Evolutionary conservation across 768 basidiomycete genomes (phyloP).

Genomic region (Auriscalpium vulgare): DNA sequence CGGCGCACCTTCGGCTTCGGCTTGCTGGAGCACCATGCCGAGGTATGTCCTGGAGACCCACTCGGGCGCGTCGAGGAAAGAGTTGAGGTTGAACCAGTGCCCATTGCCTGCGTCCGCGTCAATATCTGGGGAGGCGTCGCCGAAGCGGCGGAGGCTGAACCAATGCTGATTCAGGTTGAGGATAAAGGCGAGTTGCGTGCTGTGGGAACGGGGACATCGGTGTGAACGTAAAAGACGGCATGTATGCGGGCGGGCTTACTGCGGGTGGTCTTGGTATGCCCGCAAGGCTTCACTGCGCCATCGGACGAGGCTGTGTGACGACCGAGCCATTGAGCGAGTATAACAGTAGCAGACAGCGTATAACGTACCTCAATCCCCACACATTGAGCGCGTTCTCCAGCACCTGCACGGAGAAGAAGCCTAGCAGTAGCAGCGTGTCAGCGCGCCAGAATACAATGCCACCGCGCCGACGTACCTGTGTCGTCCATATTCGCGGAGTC

Average conservation of each 20-base stretch:
- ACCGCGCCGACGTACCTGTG: constrained; percentile 43
- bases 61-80: constrained; percentile 59
- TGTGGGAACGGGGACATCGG: constrained; percentile 22
- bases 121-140: constrained; percentile 33
- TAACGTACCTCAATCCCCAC: constrained; percentile 68
- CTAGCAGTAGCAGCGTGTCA: constrained; percentile 27
- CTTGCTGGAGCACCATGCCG: constrained; percentile 79
- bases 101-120: constrained; percentile 38
- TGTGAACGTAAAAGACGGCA: background rate
- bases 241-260: constrained; percentile 40
- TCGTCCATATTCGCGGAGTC: constrained; percentile 85
- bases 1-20: constrained; percentile 68
- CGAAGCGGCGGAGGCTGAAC: constrained; percentile 83
- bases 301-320: constrained; percentile 51
- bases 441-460: background rate
- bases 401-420: constrained; percentile 90
- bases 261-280: constrained; percentile 63
- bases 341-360: background rate
- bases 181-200: constrained; percentile 80
- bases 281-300: constrained; percentile 85
- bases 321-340: background rate
- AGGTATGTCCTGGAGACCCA: constrained; percentile 83
- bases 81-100: constrained; percentile 90
- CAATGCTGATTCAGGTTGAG: constrained; percentile 84
- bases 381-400: constrained; percentile 77